Evolutionary conservation across 345 rosid species (phyloP).

Genomic region (Trapa bicornis): DNA sequence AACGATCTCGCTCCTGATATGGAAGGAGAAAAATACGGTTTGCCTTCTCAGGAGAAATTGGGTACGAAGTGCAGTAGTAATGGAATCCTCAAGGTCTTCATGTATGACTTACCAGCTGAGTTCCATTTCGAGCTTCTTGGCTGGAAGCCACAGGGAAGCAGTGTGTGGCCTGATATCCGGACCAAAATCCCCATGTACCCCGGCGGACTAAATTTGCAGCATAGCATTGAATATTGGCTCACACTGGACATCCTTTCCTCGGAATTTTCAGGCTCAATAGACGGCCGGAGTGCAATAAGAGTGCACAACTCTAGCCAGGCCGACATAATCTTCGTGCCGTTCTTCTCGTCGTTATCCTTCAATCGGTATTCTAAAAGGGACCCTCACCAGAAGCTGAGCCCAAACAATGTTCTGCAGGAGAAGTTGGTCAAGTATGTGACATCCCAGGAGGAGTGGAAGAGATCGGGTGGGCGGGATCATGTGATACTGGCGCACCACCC

Average conservation of each 20-base stretch:
- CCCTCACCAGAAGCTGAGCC: conserved; percentile 47
- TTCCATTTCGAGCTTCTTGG: conserved; percentile 76
- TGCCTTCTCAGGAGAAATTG: not conserved
- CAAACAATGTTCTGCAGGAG: conserved; percentile 53
- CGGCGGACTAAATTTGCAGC: conserved; percentile 92
- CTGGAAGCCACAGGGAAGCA: conserved; percentile 46
- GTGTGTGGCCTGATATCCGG: conserved; percentile 76
- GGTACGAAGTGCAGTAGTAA: conserved; percentile 9
- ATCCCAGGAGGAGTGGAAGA: conserved; percentile 67
- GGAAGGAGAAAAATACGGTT: conserved; percentile 4
- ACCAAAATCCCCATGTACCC: conserved; percentile 51
- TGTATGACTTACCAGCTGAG: conserved; percentile 82
- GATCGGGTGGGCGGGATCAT: conserved; percentile 69
- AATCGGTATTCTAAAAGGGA: conserved; percentile 56
- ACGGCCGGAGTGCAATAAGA: conserved; percentile 44
- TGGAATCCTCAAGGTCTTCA: conserved; percentile 46
- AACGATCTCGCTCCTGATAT: conserved; percentile 13
- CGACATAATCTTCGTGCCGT: conserved; percentile 70
- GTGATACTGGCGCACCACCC: conserved; percentile 94
- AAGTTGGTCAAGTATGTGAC: conserved; percentile 52
- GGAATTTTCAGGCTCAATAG: conserved; percentile 35
- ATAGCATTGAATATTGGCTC: conserved; percentile 90
- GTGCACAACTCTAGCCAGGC: conserved; percentile 79
- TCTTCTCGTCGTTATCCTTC: conserved; percentile 80
- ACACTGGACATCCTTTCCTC: conserved; percentile 86